Evolutionary conservation across 148 eudicot genomes (phyloP), one percentile per base, ranked within the genome.

Genomic region (Fagopyrum esculentum): DNA sequence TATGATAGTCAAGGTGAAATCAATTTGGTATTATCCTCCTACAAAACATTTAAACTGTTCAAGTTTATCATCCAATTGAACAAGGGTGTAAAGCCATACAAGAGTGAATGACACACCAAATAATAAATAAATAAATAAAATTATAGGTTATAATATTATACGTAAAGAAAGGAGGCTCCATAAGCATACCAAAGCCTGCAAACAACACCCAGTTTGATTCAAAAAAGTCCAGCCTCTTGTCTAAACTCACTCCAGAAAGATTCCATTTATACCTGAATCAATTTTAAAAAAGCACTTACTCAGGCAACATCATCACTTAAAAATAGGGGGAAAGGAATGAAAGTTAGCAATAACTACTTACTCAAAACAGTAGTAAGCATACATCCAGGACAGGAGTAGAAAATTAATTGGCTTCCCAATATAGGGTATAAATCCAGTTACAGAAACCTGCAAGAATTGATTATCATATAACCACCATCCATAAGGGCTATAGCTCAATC

Each of bases 151-250:
- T 17, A 69, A 46, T 69, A 22, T 22, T 22, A 22, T 22, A 22
- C 26, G 26, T 68, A 80, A 69, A 57, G 45, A 73, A 19, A 59
- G 75, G 13, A 43, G 56, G 74, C 55, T 16, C 13, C 52, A 11
- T 22, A 63, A 64, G 15, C 55, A 55, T 90, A 95, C 99, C 99
- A 86, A 95, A 95, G 69, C 99, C 99, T 79, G 94, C 94, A 85
- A 95, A 95, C 83, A 95, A 92, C 43, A 98, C 87, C 98, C 99
- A 95, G 83, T 95, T 90, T 54, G 97, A 86, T 84, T 95, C 99
- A 64, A 95, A 95, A 85, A 87, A 95, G 80, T 95, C 91, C 77
- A 95, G 87, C 84, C 99, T 90, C 85, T 76, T 85, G 79, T 84
- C 92, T 80, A 95, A 85, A 78, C 92, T 84, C 82, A 92, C 87